These are phyloP conservation scores for Penicillium sp. DNA, from an alignment of 2,329 filamentous ascomycete genomes.

Conservation along the genomic window DNA sequence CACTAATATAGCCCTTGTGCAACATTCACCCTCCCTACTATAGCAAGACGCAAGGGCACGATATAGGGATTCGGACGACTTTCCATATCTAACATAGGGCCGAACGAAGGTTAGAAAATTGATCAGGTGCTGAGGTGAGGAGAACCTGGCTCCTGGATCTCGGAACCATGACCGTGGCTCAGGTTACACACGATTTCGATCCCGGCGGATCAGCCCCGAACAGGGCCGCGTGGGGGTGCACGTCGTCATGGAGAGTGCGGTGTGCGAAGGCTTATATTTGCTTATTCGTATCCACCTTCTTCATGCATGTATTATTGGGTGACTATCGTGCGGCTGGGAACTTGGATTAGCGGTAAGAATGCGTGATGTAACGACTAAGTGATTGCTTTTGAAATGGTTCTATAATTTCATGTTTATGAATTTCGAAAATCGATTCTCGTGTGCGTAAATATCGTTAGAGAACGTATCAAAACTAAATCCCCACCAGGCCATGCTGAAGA, in stretches of 20 bases:
- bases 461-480: neutral
- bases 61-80: neutral
- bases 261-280: constrained; percentile 4
- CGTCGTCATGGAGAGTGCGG: constrained; percentile 4
- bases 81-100: too few species aligned
- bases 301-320: constrained; percentile 5
- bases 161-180: constrained; percentile 8
- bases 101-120: neutral
- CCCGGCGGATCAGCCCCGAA: constrained; percentile 2
- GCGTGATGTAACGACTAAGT: neutral
- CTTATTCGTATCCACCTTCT: neutral
- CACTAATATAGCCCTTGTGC: constrained; percentile 5
- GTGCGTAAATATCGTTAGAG: neutral
- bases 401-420: neutral
- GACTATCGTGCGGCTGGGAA: neutral
- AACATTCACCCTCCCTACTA: neutral
- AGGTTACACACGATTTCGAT: constrained; percentile 15
- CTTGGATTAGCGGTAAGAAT: neutral
- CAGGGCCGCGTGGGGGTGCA: constrained; percentile 10
- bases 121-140: neutral
- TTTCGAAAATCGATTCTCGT: too few species aligned
- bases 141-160: neutral
- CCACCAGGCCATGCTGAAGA: neutral
- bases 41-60: neutral
- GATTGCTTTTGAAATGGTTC: neutral